Percentiles rank a stretch among this genome's conserved stretches.
phyloP scores from a whole-genome alignment of 1,139 yeast species.

The Pichia norvegensis region DNA sequence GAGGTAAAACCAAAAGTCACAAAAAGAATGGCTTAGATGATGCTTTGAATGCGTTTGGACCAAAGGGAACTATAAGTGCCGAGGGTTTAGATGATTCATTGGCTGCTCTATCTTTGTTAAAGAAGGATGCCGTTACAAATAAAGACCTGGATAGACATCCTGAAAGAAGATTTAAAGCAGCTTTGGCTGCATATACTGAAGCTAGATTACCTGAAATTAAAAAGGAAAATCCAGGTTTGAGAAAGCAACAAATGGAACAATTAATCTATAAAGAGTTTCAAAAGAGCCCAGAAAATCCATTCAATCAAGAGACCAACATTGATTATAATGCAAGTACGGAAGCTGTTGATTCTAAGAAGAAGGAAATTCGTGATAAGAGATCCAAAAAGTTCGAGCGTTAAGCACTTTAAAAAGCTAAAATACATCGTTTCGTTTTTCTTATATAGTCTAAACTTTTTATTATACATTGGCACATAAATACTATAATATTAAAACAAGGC shows the following conservation, averaged over 20 bases:
- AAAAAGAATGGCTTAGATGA: conserved; percentile 54
- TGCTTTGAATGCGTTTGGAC: conserved; percentile 25
- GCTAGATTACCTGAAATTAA: conserved; percentile 64
- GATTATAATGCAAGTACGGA: conserved; percentile 53
- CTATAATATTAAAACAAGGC: conserved; percentile 8
- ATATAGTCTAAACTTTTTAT: neutral
- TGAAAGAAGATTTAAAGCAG: conserved; percentile 83
- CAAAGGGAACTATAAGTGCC: conserved; percentile 46
- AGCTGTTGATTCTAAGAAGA: conserved; percentile 47
- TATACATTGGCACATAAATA: neutral
- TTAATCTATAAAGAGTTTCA: conserved; percentile 72
- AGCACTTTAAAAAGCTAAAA: neutral
- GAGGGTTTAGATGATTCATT: conserved; percentile 72
- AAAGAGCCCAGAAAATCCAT: conserved; percentile 74
- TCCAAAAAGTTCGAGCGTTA: conserved; percentile 27
- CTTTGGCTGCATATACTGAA: conserved; percentile 65
- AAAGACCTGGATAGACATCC: conserved; percentile 81
- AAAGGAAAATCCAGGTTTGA: conserved; percentile 72
- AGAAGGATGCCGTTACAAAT: conserved; percentile 44
- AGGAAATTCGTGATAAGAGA: conserved; percentile 40
- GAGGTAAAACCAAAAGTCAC: conserved; percentile 69
- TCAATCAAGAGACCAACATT: conserved; percentile 67
- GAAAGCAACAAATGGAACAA: conserved; percentile 73
- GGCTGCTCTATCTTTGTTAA: conserved; percentile 64
- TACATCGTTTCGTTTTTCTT: too few species aligned